Evolutionary conservation across 2,329 filamentous ascomycete species (phyloP), one percentile per base, ranked within the genome.

Genomic region (Hysterium pulicare): DNA sequence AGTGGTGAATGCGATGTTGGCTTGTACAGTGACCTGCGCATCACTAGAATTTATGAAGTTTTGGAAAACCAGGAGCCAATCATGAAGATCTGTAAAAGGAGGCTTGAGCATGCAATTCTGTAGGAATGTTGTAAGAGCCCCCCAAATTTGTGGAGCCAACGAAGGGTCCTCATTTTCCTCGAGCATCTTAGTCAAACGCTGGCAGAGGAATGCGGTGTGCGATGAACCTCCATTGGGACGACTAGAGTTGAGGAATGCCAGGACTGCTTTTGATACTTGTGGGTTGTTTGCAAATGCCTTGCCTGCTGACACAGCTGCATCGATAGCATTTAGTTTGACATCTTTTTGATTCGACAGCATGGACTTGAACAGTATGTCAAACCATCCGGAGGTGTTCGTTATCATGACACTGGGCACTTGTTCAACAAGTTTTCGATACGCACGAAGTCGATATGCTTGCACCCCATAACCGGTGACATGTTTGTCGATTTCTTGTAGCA

Each of bases 61-160:
- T 55, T 95, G 86, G 15, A 95, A 83, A 8, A 95, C 76, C 23
- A 78, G 76, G 6, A 96, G 73, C 86, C 89, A 96, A 5, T 78
- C 74, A 21, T 75, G 78, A 48, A 89, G 82, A 57, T 86, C 80
- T 23, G 83, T 75, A 87, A 91, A 97, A 28, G 71, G 65, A 20
- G 78, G 70, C 61, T 83, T 50, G 71, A 81, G 58, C 72, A 74
- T 50, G 63, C 82, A 66, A 47, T 67, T 73, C 40, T 86, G 82
- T 36, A 96, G 72, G 42, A 95, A 81, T 2, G 95, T 75, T 5
- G 91, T 81, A 2, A 95, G 73, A 26, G 89, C 79, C 45, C 86
- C 86, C 91, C 91, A 97, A 17, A 97, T 87, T 51, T 90, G 86
- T 5, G 93, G 90, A 1, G 95, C 90, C 30, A 81, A 74, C 0